phyloP scores from a whole-genome alignment of 2,329 filamentous ascomycete genomes.

The Colletotrichum sp. region DNA sequence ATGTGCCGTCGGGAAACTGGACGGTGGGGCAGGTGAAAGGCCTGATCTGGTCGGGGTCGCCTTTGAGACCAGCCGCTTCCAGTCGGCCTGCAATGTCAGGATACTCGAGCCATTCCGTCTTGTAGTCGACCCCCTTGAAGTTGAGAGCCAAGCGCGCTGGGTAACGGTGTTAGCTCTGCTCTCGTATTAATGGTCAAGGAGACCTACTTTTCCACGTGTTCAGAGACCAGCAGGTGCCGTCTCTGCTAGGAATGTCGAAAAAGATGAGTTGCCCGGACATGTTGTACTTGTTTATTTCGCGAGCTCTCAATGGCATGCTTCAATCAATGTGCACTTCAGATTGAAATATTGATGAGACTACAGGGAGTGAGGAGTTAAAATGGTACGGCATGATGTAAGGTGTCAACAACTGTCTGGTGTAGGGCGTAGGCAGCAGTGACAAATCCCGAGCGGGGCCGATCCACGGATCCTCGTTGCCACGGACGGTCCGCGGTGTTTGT shows the following conservation, averaged over 20 bases:
- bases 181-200: no score
- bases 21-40: conserved; percentile 63
- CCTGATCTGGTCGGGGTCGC: conserved; percentile 43
- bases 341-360: neutral
- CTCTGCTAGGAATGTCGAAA: conserved; percentile 62
- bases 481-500: neutral
- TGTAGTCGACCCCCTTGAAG: conserved; percentile 71
- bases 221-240: conserved; percentile 61
- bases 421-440: neutral
- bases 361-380: neutral
- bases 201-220: conserved; percentile 74
- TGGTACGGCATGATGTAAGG: neutral
- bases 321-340: neutral
- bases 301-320: neutral
- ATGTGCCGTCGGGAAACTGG: conserved; percentile 58
- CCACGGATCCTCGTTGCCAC: neutral
- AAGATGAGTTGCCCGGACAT: conserved; percentile 48
- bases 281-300: neutral
- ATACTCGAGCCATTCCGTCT: conserved; percentile 74
- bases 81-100: conserved; percentile 66
- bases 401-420: neutral
- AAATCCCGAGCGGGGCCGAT: neutral
- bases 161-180: neutral
- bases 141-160: conserved; percentile 70
- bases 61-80: conserved; percentile 46